Conservation (phyloP, 2,329 filamentous ascomycete genomes). For the Rhexocercosporidium sp. region DNA sequence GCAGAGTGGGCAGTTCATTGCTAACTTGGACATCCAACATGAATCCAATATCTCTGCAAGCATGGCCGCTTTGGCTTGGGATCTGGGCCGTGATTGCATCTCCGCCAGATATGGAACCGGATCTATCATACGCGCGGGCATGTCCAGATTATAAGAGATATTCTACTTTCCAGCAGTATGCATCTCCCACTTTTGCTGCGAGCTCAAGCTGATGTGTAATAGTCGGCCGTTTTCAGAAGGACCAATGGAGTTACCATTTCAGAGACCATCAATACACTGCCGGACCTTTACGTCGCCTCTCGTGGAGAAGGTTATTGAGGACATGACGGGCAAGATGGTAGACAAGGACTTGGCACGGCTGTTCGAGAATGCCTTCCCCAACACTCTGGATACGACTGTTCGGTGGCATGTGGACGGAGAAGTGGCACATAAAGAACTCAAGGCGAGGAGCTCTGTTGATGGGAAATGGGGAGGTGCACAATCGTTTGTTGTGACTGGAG, state of each 20-base stretch:
- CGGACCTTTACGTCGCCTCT: slow-evolving; percentile 87
- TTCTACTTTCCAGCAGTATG: slow-evolving; percentile 39
- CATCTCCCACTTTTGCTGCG: neutral
- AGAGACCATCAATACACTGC: slow-evolving; percentile 80
- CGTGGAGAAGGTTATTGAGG: slow-evolving; percentile 86
- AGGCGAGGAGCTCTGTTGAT: slow-evolving; percentile 49
- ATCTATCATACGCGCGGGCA: slow-evolving; percentile 32
- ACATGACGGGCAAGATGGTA: slow-evolving; percentile 79
- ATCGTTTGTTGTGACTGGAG: slow-evolving; percentile 91
- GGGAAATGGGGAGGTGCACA: slow-evolving; percentile 83
- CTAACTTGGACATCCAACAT: slow-evolving; percentile 14
- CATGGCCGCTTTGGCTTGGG: slow-evolving; percentile 28
- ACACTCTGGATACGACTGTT: slow-evolving; percentile 74
- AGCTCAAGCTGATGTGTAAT: slow-evolving; percentile 24
- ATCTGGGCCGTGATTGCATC: slow-evolving; percentile 14
- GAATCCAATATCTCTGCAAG: slow-evolving; percentile 18
- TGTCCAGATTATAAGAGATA: slow-evolving; percentile 45
- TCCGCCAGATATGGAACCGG: slow-evolving; percentile 7
- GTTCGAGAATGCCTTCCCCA: slow-evolving; percentile 94
- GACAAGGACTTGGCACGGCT: slow-evolving; percentile 88
- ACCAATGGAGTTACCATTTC: slow-evolving; percentile 80
- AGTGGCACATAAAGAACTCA: slow-evolving; percentile 45
- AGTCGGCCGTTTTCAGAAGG: slow-evolving; percentile 83
- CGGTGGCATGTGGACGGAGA: slow-evolving; percentile 69
- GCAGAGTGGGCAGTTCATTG: neutral